Evolutionary conservation across 2,329 filamentous ascomycete genomes (phyloP), one percentile per base, ranked within the genome.

Genomic region (Shiraia sp.): DNA sequence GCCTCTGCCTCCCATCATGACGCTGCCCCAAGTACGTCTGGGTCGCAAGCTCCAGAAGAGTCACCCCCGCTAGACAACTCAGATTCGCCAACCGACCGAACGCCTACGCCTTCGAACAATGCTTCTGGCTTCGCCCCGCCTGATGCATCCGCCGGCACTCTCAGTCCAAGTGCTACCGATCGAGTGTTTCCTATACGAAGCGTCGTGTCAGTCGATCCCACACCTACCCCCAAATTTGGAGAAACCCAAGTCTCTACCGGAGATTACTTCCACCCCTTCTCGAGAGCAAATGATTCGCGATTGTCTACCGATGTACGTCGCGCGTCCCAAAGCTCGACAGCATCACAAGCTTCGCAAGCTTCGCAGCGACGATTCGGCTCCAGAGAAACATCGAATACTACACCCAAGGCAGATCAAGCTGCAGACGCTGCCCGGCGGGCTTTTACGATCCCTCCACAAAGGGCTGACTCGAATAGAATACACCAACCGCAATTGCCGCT

Each of bases 111-210:
- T 40, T 49, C 7, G 39, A 39, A 24, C 51, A 45, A 9, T 47
- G 32, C 2, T 26, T 39, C 46, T 49, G 43, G 30, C 15, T 44
- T 26, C 46, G 47, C 3, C 36, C 54, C 15, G 41, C 41, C 29
- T 4, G 58, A 62, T 16, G 45, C 34, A 12, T 32, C 29, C 12
- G 17, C 51, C 10, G 65, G 58, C 29, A 37, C 55, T 6, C 53
- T 73, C 33, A 75, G 72, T 49, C 72, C 73, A 13, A 65, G 63
- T 27, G 55, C 68, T 4, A 63, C 71, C 32, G 79, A 91, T 57
- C 79, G 86, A 40, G 86, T 92, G 4, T 92, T 88, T 42, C 88
- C 88, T n/a, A 87, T 92, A 23, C 81, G 87, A 34, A 90, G 87
- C n/a, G 84, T 88, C 30, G 76, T 92, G 16, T 87, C 82, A 6